phyloP scores from a whole-genome alignment of 2,329 filamentous ascomycete genomes.

The Ophiosphaerella herpotricha region DNA sequence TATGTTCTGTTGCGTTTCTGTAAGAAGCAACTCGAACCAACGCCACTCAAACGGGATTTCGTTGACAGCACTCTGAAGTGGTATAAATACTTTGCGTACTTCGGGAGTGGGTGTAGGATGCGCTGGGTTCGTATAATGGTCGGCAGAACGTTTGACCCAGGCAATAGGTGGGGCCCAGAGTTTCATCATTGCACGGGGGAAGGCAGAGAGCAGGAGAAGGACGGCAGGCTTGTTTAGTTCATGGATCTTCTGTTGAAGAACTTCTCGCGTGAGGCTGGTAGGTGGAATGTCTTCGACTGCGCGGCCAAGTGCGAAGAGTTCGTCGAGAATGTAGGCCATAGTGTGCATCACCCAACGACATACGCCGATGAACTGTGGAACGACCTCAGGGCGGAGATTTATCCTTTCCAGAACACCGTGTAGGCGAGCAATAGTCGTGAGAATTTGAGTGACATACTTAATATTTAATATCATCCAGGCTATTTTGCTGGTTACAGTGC shows the following conservation, averaged over 20 bases:
- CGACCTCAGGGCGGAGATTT: constrained; percentile 38
- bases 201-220: constrained; percentile 39
- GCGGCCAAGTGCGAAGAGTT: constrained; percentile 47
- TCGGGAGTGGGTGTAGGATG: constrained; percentile 49
- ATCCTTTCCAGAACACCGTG: constrained; percentile 56
- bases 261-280: constrained; percentile 45
- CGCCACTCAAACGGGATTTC: constrained; percentile 51
- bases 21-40: constrained; percentile 54
- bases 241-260: constrained; percentile 30
- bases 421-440: constrained; percentile 58
- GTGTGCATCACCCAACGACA: constrained; percentile 78
- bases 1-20: constrained; percentile 69
- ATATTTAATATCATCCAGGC: constrained; percentile 76
- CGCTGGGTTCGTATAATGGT: constrained; percentile 35
- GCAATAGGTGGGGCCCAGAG: constrained; percentile 38
- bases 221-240: constrained; percentile 43
- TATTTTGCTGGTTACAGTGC: constrained; percentile 72
- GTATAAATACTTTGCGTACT: constrained; percentile 52
- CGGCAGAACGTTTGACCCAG: constrained; percentile 37
- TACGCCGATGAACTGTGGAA: constrained; percentile 62
- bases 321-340: constrained; percentile 60
- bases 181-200: constrained; percentile 45
- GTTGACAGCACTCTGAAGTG: constrained; percentile 38
- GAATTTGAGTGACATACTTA: constrained; percentile 68
- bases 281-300: constrained; percentile 21